Percentiles rank a stretch among this genome's conserved stretches.
Evolutionary conservation across 78 protist genomes (phyloP).

Genomic region (Dictyostelium intermedium): DNA sequence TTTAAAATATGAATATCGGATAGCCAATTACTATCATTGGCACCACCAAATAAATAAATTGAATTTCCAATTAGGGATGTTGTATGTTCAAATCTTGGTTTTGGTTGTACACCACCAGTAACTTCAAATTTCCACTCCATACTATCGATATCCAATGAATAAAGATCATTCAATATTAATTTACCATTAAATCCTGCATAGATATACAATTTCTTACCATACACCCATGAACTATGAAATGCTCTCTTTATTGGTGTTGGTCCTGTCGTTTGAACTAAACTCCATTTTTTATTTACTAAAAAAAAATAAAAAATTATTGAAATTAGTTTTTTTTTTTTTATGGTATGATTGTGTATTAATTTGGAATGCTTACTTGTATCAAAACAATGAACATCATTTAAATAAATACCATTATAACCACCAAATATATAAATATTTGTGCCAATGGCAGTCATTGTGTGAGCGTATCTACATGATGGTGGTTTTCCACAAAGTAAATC

Average conservation of each 20-base stretch:
- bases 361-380: background rate
- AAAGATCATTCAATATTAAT: background rate
- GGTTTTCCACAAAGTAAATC: background rate
- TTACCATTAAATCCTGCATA: conserved; percentile 39
- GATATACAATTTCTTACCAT: background rate
- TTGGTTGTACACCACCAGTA: background rate
- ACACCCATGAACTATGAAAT: conserved; percentile 19
- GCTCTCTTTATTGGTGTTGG: conserved; percentile 27
- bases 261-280: background rate
- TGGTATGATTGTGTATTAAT: no score
- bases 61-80: background rate
- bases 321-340: no score
- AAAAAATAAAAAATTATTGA: background rate
- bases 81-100: conserved; percentile 19
- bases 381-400: conserved; percentile 20
- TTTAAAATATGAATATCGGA: background rate
- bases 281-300: background rate
- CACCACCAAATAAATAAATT: conserved; percentile 34
- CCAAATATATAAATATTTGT: conserved; percentile 3
- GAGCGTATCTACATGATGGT: conserved; percentile 35
- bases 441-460: background rate
- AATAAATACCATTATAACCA: conserved; percentile 26
- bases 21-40: conserved; percentile 15
- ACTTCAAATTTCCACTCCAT: background rate
- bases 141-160: conserved; percentile 13